Conservation (phyloP, 2,329 filamentous ascomycete genomes). For the Cercospora nicotianae region DNA sequence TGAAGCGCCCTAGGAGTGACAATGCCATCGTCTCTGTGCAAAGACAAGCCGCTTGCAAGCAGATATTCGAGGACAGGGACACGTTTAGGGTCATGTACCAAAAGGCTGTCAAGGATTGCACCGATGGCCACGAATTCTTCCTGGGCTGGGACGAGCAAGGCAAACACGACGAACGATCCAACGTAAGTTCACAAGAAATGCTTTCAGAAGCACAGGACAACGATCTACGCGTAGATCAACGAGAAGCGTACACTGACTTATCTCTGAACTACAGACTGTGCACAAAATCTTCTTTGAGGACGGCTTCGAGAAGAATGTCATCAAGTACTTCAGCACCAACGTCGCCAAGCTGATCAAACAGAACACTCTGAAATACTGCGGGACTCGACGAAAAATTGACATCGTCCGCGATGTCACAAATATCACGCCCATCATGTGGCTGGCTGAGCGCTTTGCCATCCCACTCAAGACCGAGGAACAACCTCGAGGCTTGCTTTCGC, state of each 20-base stretch:
- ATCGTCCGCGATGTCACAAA: slow-evolving; percentile 68
- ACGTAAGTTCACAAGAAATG: slow-evolving; percentile 2
- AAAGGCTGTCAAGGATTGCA: slow-evolving; percentile 37
- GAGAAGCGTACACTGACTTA: slow-evolving; percentile 1
- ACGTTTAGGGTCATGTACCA: slow-evolving; percentile 51
- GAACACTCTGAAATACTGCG: slow-evolving; percentile 50
- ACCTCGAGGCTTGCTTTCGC: slow-evolving; percentile 56
- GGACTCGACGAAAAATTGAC: slow-evolving; percentile 49
- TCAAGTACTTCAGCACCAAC: slow-evolving; percentile 47
- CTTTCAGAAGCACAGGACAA: background rate
- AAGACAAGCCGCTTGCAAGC: slow-evolving; percentile 53
- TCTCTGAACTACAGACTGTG: slow-evolving; percentile 33
- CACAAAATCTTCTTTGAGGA: slow-evolving; percentile 51
- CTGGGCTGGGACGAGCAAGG: slow-evolving; percentile 49
- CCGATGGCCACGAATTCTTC: slow-evolving; percentile 51
- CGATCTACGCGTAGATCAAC: background rate
- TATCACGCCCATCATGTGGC: slow-evolving; percentile 62
- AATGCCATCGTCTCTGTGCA: slow-evolving; percentile 50
- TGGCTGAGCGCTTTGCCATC: slow-evolving; percentile 64
- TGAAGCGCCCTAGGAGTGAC: slow-evolving; percentile 39
- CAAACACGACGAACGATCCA: slow-evolving; percentile 45
- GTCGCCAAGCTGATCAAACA: slow-evolving; percentile 49
- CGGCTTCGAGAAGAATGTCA: slow-evolving; percentile 46
- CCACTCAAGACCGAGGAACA: slow-evolving; percentile 65
- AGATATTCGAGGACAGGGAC: slow-evolving; percentile 51